These are phyloP conservation scores for Phyllosticta ampelicida DNA, from an alignment of 2,329 filamentous ascomycete genomes.

Conservation along the genomic window DNA sequence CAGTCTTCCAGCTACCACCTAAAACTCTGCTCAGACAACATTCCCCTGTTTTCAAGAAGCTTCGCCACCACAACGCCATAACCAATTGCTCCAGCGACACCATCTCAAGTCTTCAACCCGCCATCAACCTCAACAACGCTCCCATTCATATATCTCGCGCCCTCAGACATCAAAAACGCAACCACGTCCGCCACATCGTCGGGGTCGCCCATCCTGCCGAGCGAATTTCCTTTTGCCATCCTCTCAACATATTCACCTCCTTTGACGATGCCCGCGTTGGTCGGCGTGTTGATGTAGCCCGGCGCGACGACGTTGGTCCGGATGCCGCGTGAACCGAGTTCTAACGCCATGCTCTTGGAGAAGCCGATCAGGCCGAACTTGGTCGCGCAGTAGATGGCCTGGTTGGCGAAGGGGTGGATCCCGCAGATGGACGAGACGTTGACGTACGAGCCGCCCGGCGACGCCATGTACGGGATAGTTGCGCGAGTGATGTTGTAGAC, in stretches of 20 bases:
- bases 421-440: conserved; percentile 96
- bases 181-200: conserved; percentile 42
- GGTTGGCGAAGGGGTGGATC: conserved; percentile 98
- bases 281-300: conserved; percentile 38
- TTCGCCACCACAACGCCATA: too few relatives aligned
- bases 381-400: conserved; percentile 85
- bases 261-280: conserved; percentile 39
- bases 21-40: too few relatives aligned
- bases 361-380: conserved; percentile 77
- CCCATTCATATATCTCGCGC: conserved; percentile 37
- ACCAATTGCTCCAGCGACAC: background rate
- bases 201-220: conserved; percentile 34
- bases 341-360: conserved; percentile 37
- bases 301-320: conserved; percentile 10
- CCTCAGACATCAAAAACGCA: conserved; percentile 38
- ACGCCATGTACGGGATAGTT: conserved; percentile 93
- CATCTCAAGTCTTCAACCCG: conserved; percentile 14
- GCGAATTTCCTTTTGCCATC: conserved; percentile 29
- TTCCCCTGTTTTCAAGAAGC: too few relatives aligned
- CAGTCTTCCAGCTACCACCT: too few relatives aligned
- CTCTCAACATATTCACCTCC: conserved; percentile 35
- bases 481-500: conserved; percentile 97
- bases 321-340: conserved; percentile 7
- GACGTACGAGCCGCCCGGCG: conserved; percentile 93
- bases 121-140: conserved; percentile 40